Conservation (phyloP, 257 asterid genomes). For the Scutellaria baicalensis region DNA sequence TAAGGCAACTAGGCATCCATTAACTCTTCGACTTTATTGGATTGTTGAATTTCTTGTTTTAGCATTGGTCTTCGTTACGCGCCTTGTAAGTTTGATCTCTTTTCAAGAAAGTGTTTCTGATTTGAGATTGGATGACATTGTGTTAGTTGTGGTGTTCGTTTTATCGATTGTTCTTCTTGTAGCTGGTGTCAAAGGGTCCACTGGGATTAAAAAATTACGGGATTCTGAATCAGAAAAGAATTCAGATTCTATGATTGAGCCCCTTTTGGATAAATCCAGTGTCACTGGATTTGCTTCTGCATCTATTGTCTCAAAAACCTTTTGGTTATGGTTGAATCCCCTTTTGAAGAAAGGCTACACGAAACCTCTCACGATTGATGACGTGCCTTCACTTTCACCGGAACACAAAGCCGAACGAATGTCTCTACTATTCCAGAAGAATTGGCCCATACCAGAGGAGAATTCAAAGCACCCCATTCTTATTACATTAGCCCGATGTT, state of each 20-base stretch:
- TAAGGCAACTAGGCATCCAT: slow-evolving; percentile 47
- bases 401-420: slow-evolving; percentile 65
- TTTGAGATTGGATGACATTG: slow-evolving; percentile 51
- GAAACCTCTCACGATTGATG: slow-evolving; percentile 61
- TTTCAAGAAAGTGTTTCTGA: slow-evolving; percentile 27
- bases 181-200: slow-evolving; percentile 54
- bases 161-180: slow-evolving; percentile 37
- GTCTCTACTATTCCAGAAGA: slow-evolving; percentile 46
- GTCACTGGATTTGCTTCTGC: slow-evolving; percentile 73
- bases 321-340: slow-evolving; percentile 94
- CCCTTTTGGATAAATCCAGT: slow-evolving; percentile 34
- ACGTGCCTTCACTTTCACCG: slow-evolving; percentile 73
- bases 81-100: slow-evolving; percentile 36
- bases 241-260: slow-evolving; percentile 24
- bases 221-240: slow-evolving; percentile 26
- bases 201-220: slow-evolving; percentile 36
- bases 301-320: slow-evolving; percentile 55
- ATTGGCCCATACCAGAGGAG: slow-evolving; percentile 83
- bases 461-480: slow-evolving; percentile 67
- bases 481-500: slow-evolving; percentile 61
- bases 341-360: slow-evolving; percentile 57
- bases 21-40: slow-evolving; percentile 65
- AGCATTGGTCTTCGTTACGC: slow-evolving; percentile 45
- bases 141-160: slow-evolving; percentile 32
- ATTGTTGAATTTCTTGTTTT: slow-evolving; percentile 31